Conservation (phyloP, 169 alveolate species). For the Eimeria tenella region DNA sequence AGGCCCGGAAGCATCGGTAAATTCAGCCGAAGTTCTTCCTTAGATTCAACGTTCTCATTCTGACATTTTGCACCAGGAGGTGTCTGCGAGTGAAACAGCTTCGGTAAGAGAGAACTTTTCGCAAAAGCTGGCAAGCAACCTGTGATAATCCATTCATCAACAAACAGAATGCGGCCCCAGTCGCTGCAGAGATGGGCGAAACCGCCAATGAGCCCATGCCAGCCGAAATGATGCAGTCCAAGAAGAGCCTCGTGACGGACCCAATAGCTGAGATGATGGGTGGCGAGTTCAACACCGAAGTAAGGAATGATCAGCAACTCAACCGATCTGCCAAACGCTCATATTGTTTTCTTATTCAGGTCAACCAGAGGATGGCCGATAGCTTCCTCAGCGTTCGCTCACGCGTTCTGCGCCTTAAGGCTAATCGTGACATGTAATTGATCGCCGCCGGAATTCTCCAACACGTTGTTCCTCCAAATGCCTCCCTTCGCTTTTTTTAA, state of each 20-base stretch:
- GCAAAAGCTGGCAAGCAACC: background rate
- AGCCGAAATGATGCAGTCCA: conserved; percentile 35
- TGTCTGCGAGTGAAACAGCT: conserved; percentile 20
- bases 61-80: conserved; percentile 5
- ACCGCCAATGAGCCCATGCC: conserved; percentile 22
- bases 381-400: conserved; percentile 73
- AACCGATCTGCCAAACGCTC: too few relatives aligned
- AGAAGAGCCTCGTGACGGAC: conserved; percentile 46
- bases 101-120: conserved; percentile 8
- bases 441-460: background rate
- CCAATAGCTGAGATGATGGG: conserved; percentile 69
- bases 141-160: background rate
- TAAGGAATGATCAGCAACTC: background rate
- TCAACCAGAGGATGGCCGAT: conserved; percentile 63
- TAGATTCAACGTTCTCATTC: too few relatives aligned
- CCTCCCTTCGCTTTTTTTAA: too few relatives aligned
- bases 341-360: background rate
- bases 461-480: background rate
- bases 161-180: conserved; percentile 47
- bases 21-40: background rate
- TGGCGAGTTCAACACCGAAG: conserved; percentile 72
- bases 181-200: conserved; percentile 27
- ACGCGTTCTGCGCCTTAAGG: conserved; percentile 66
- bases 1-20: conserved; percentile 28
- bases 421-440: conserved; percentile 56